Conservation (phyloP, 139 green algal species). For the Trebouxia sp. region DNA sequence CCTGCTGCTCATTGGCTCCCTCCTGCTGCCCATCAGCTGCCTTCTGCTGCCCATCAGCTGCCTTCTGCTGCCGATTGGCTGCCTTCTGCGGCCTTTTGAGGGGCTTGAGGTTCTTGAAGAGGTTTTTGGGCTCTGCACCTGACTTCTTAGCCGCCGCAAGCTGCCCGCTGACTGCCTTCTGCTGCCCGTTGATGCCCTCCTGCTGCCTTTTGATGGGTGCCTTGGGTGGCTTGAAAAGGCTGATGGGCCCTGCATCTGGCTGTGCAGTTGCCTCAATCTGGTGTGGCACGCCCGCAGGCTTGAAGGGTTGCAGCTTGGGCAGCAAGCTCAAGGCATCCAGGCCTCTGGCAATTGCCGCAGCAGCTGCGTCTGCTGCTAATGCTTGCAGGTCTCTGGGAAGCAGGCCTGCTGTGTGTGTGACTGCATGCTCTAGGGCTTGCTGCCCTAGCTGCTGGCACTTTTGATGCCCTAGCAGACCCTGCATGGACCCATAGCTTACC, state of each 20-base stretch:
- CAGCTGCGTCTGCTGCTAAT: constrained; percentile 71
- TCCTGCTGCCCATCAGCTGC: too few relatives aligned
- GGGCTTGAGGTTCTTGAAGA: too few relatives aligned
- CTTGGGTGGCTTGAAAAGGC: background rate
- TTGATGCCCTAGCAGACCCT: constrained; percentile 38
- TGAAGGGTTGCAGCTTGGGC: too few relatives aligned
- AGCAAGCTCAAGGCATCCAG: background rate
- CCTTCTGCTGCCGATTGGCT: too few relatives aligned
- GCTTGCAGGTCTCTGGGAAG: constrained; percentile 70
- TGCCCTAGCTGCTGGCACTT: background rate
- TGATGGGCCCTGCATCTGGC: background rate
- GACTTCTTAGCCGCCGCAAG: too few relatives aligned
- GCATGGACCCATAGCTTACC: too few relatives aligned
- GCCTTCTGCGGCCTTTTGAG: too few relatives aligned
- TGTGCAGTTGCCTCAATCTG: background rate
- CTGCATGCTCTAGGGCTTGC: constrained; percentile 38
- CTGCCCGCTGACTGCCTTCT: too few relatives aligned
- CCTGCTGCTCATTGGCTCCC: too few relatives aligned
- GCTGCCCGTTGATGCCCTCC: background rate
- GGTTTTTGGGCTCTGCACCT: too few relatives aligned
- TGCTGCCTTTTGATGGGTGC: background rate
- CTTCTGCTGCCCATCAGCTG: too few relatives aligned
- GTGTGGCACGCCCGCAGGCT: background rate
- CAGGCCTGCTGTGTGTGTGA: constrained; percentile 74
- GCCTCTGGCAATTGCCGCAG: constrained; percentile 33